Evolutionary conservation across 2,329 filamentous ascomycete species (phyloP).

Genomic region (Apiospora aurea): DNA sequence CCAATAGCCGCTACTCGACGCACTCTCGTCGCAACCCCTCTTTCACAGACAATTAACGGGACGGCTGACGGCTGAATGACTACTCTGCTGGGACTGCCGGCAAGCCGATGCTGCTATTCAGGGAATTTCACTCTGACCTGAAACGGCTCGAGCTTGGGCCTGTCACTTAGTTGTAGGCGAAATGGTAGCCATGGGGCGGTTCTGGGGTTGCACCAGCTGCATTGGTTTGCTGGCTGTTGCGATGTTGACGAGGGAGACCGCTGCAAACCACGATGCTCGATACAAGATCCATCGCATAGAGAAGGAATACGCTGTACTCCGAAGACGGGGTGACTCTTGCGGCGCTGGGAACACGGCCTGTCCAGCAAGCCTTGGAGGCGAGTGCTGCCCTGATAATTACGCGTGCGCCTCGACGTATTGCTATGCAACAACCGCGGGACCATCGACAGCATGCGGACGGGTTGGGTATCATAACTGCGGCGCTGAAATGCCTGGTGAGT

Average conservation of each 20-base stretch:
- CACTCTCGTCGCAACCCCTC: neutral
- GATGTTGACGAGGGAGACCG: constrained; percentile 28
- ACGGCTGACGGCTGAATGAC: neutral
- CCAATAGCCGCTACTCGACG: neutral
- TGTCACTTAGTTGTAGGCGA: neutral
- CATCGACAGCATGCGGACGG: constrained; percentile 45
- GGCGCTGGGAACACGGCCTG: constrained; percentile 35
- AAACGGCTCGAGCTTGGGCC: neutral
- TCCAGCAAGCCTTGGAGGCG: constrained; percentile 44
- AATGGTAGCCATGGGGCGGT: constrained; percentile 7
- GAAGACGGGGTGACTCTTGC: constrained; percentile 39
- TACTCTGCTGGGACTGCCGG: neutral
- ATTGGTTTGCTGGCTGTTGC: constrained; percentile 29
- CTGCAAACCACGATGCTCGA: constrained; percentile 27
- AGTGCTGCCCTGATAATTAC: constrained; percentile 57
- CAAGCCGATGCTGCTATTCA: neutral
- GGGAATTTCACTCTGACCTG: neutral
- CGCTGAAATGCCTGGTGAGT: constrained; percentile 23
- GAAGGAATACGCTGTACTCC: constrained; percentile 35
- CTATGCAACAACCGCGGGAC: constrained; percentile 52
- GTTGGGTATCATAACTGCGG: constrained; percentile 50
- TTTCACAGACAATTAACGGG: neutral
- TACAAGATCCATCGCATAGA: constrained; percentile 37
- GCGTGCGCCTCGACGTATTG: constrained; percentile 56
- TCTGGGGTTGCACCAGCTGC: constrained; percentile 16